A percentile compares a stretch with the other conserved stretches of the same genome.
Conservation (phyloP, 371 early-diverging fungal species). For the Mortierella sp. region DNA sequence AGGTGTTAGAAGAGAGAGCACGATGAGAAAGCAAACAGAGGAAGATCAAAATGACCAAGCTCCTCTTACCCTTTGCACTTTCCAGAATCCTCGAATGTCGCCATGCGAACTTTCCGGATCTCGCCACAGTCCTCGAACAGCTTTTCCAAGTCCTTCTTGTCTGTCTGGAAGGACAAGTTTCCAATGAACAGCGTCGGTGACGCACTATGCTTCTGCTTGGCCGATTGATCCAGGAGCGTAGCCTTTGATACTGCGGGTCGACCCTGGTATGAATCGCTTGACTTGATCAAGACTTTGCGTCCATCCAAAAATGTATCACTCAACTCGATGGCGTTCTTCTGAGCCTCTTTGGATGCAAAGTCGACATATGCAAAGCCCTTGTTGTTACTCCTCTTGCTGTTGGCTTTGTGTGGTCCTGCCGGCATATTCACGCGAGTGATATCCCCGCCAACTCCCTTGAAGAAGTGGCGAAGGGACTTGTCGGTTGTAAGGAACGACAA, state of each 20-base stretch:
- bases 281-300: constrained; percentile 76
- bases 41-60: not conserved
- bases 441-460: constrained; percentile 62
- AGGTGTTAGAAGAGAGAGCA: no score
- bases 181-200: constrained; percentile 85
- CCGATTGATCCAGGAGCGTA: constrained; percentile 30
- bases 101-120: constrained; percentile 73
- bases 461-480: constrained; percentile 66
- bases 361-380: constrained; percentile 79
- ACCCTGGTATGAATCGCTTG: constrained; percentile 68
- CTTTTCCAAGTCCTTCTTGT: constrained; percentile 68
- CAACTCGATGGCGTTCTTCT: constrained; percentile 64
- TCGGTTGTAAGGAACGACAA: constrained; percentile 68
- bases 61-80: constrained; percentile 76
- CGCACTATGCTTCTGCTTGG: constrained; percentile 66
- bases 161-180: constrained; percentile 79
- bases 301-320: constrained; percentile 70
- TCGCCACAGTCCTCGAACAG: constrained; percentile 72
- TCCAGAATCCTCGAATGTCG: constrained; percentile 79
- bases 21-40: not conserved
- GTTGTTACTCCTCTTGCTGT: constrained; percentile 64
- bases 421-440: constrained; percentile 81
- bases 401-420: constrained; percentile 56
- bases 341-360: constrained; percentile 66
- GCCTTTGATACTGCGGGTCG: constrained; percentile 49